Evolutionary conservation across 192 early-diverging fungal genomes (phyloP), one percentile per base, ranked within the genome.

Genomic region (Podila clonocystis): DNA sequence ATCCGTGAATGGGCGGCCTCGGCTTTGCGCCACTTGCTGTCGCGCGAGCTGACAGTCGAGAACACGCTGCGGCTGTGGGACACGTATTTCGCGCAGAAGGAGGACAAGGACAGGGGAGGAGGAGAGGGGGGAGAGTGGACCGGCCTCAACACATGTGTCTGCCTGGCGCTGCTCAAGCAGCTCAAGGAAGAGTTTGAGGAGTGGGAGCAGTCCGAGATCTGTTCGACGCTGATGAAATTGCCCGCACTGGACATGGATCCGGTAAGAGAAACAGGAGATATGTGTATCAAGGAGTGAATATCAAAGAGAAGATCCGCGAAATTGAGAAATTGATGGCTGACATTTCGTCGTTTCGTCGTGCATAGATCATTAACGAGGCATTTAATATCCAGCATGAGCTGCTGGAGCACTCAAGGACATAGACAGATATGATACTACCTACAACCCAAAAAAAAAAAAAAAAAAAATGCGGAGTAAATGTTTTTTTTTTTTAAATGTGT

Each of bases 191-290:
- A 90, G 48, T 87, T 97, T 28, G 96, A 97, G 72, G 95, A 96
- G 41, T 82, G 95, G 62, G 96, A 97, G 77, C 92, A 95, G 76
- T 95, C 93, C 1, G 95, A 97, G 73, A 97, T 97, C 62, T 87
- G 93, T 58, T 91, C 93, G 11, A 85, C 94, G 72, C 83, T 97
- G 74, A 82, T 94, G 63, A 82, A 92, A 13, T 87, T 97, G 63
- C 95, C 96, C 6, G 67, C 66, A 34, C 62, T 93, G 86, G 89
- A 94, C 64, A 90, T 94, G 76, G 69, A 79, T 55, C 82, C 85
- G 61, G 89, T 89, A 85, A 74, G 63, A 72, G 31, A 62, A 58
- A 49, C 11, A 7, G 33, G 33, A 22, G 34, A 73, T 20, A 22
- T 20, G 24, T 70, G 58, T 48, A 11, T 63, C 17, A 22, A 17